Conservation (phyloP, 192 early-diverging fungal genomes). For the Lobosporangium transversale region DNA sequence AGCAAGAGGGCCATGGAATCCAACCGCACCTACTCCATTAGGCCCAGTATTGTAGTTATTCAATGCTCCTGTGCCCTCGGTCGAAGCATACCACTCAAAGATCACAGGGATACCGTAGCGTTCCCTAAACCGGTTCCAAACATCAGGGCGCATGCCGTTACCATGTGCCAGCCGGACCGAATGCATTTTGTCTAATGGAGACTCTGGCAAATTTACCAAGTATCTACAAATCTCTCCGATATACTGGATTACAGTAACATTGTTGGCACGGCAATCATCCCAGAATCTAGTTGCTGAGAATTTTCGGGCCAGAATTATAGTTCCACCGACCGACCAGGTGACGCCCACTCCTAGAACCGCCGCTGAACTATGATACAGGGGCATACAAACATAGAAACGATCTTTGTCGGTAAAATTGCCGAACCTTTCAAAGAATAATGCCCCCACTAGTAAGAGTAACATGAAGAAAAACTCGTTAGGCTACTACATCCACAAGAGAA, state of each 20-base stretch:
- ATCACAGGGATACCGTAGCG: slow-evolving; percentile 68
- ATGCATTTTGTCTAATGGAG: slow-evolving; percentile 65
- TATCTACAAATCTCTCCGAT: slow-evolving; percentile 80
- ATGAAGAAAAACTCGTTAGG: neutral
- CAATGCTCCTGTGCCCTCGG: slow-evolving; percentile 65
- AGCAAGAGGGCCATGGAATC: slow-evolving; percentile 57
- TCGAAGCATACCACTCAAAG: slow-evolving; percentile 74
- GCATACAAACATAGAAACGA: slow-evolving; percentile 68
- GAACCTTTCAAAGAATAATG: slow-evolving; percentile 16
- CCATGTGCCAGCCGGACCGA: slow-evolving; percentile 67
- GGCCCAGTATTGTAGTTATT: slow-evolving; percentile 60
- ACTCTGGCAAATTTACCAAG: slow-evolving; percentile 60
- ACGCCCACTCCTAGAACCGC: slow-evolving; percentile 27
- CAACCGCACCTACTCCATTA: slow-evolving; percentile 69
- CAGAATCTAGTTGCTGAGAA: slow-evolving; percentile 64
- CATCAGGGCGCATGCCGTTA: slow-evolving; percentile 78
- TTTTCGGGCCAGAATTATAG: slow-evolving; percentile 64
- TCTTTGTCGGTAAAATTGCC: slow-evolving; percentile 49
- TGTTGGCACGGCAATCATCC: slow-evolving; percentile 58
- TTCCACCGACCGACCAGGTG: slow-evolving; percentile 49
- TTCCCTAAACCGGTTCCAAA: slow-evolving; percentile 70
- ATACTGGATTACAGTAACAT: slow-evolving; percentile 62
- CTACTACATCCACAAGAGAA: neutral
- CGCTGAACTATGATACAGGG: slow-evolving; percentile 73
- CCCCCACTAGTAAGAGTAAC: slow-evolving; percentile 6